These are phyloP conservation scores for Pseudophaeomoniella oleicola DNA, from an alignment of 2,329 filamentous ascomycete species.

Conservation along the genomic window DNA sequence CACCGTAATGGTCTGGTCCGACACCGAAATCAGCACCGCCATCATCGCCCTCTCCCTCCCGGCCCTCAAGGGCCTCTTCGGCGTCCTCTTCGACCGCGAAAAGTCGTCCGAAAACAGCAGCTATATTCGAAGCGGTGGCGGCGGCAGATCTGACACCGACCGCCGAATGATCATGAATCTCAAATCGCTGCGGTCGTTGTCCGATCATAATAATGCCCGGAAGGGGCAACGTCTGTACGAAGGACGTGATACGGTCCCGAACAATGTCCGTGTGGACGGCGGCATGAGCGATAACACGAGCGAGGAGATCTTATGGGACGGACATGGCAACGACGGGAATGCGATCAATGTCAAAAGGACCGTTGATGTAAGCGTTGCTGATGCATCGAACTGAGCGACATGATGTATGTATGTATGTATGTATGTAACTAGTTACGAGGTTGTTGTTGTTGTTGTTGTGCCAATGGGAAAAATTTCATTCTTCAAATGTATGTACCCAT, in stretches of 20 bases:
- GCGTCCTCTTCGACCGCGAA: too few species aligned
- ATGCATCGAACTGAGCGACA: too few species aligned
- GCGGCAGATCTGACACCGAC: background rate
- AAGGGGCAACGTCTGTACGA: background rate
- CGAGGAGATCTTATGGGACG: background rate
- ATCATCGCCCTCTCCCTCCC: conserved; percentile 11
- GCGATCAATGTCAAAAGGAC: background rate
- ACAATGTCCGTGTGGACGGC: background rate
- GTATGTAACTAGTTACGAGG: too few species aligned
- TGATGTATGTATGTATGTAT: too few species aligned
- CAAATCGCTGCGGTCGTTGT: background rate
- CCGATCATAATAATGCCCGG: background rate
- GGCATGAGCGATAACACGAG: background rate
- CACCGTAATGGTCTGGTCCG: conserved; percentile 10
- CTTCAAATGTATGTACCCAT: too few species aligned
- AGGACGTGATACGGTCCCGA: background rate
- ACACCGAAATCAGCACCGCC: conserved; percentile 8
- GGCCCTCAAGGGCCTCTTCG: conserved; percentile 1
- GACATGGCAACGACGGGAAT: background rate
- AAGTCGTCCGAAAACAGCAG: too few species aligned
- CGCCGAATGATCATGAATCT: background rate
- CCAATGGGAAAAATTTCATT: too few species aligned
- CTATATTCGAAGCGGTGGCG: too few species aligned
- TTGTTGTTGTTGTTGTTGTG: too few species aligned
- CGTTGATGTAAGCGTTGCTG: background rate